Base-by-base conservation (phyloP, 768 basidiomycete genomes). In the Termitomyces sp. region DNA sequence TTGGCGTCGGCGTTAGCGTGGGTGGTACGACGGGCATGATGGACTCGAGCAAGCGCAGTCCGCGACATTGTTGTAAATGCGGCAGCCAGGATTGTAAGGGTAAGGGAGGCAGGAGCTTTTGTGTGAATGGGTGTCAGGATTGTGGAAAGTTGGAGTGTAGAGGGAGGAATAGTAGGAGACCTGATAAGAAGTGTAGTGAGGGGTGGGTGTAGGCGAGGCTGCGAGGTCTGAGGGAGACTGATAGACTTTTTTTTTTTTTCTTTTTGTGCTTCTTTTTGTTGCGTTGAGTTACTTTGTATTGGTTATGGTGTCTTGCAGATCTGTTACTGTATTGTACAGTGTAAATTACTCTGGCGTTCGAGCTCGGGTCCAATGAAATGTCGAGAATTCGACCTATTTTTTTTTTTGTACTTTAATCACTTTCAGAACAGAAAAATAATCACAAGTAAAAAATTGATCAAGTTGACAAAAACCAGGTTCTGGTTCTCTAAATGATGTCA, bases 41-140 rank as follows among this genome's bases (percentile, higher is more conserved):
- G 60, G 73, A 74, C 2, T 74, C 77, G 4, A 72, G 73, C 65
- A 89, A 89, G 69, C 81, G 91, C 3, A 84, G 84, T 48, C 86
- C 82, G 51, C 64, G 91, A 45, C 91, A 92, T 68, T 93, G 91
- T 67, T 87, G 86, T 71, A 93, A 93, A 75, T 92, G 91, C 60
- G 91, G 91, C 15, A 86, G 84, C 43, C 85, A 87, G 72, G 85
- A 89, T 29, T 93, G 91, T 71, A 92, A 92, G 70, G 91, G 91
- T 53, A 92, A 92, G 66, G 91, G 91, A 3, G 91, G 91, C 4
- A 77, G 89, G 43, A 76, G 77, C 48, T 91, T 90, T 69, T 93
- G 91, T 69, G 77, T 76, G 66, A 91, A 86, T 70, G 76, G 84
- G 46, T 92, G 91, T 65, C 88, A 90, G 75, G 91, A 93, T 72